These are phyloP conservation scores for Populus ilicifolia DNA, from an alignment of 345 rosid genomes.

Conservation along the genomic window DNA sequence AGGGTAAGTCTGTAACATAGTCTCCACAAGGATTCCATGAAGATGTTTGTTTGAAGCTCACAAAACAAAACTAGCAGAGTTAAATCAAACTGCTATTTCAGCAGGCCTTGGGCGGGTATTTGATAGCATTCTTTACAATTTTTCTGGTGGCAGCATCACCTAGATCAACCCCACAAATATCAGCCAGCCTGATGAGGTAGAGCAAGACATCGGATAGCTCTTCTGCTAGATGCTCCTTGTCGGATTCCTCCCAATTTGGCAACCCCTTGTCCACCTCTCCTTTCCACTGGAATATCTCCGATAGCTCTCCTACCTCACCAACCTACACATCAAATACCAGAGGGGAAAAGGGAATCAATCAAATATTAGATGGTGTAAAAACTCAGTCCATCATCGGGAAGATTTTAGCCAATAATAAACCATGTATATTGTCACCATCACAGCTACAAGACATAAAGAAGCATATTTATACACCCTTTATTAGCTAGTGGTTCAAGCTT, in stretches of 20 bases:
- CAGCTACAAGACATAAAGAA: background rate
- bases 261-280: constrained; percentile 53
- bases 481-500: background rate
- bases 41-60: background rate
- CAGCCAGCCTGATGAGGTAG: constrained; percentile 45
- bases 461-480: background rate
- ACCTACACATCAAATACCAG: constrained; percentile 17
- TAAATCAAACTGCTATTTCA: background rate
- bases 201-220: constrained; percentile 51
- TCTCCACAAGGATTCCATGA: background rate
- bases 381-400: background rate
- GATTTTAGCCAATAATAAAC: background rate
- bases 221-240: constrained; percentile 48
- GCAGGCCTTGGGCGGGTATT: constrained; percentile 34
- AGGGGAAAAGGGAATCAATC: background rate
- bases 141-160: constrained; percentile 39
- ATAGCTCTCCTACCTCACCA: constrained; percentile 42
- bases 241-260: constrained; percentile 42
- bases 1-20: background rate
- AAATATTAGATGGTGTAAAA: background rate
- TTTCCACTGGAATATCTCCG: constrained; percentile 45
- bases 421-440: background rate
- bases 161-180: constrained; percentile 48
- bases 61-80: background rate
- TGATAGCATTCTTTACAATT: constrained; percentile 40